Conservation (phyloP, 2,329 filamentous ascomycete species). For the Plenodomus tracheiphilus region DNA sequence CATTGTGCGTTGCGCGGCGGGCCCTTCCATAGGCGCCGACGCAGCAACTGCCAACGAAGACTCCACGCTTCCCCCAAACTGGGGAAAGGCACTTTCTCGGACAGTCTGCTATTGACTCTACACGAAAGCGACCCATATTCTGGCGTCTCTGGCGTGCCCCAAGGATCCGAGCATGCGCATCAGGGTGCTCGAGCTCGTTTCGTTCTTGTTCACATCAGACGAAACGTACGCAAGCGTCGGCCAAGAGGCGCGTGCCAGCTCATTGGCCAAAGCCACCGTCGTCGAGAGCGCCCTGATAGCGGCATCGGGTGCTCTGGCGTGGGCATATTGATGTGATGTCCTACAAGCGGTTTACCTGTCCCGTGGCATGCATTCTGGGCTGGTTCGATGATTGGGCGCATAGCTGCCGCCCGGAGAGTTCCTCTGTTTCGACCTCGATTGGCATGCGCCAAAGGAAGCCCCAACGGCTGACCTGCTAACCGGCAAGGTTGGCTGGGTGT, state of each 20-base stretch:
- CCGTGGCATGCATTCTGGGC: constrained; percentile 31
- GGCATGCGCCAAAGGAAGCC: constrained; percentile 27
- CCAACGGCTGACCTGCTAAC: constrained; percentile 14
- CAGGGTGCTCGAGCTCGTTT: constrained; percentile 27
- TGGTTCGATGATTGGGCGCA: constrained; percentile 32
- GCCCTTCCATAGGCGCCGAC: constrained; percentile 40
- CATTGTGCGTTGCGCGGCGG: constrained; percentile 36
- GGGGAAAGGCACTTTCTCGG: constrained; percentile 12
- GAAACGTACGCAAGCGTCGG: constrained; percentile 24
- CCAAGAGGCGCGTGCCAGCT: constrained; percentile 30
- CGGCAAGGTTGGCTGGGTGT: constrained; percentile 20
- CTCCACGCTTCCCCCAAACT: constrained; percentile 34
- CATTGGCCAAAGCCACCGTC: constrained; percentile 25
- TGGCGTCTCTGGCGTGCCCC: not conserved
- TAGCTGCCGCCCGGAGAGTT: constrained; percentile 35
- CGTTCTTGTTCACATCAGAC: constrained; percentile 18
- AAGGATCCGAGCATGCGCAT: constrained; percentile 22
- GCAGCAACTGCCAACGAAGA: constrained; percentile 34
- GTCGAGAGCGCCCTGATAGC: constrained; percentile 28
- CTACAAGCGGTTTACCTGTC: constrained; percentile 26
- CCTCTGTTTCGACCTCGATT: constrained; percentile 34
- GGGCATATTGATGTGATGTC: constrained; percentile 15
- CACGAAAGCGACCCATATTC: constrained; percentile 15
- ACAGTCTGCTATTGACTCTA: constrained; percentile 21
- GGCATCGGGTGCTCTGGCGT: constrained; percentile 16